Evolutionary conservation across 495 filamentous ascomycete species (phyloP), one percentile per base, ranked within the genome.

Genomic region (Endocarpon pusillum): DNA sequence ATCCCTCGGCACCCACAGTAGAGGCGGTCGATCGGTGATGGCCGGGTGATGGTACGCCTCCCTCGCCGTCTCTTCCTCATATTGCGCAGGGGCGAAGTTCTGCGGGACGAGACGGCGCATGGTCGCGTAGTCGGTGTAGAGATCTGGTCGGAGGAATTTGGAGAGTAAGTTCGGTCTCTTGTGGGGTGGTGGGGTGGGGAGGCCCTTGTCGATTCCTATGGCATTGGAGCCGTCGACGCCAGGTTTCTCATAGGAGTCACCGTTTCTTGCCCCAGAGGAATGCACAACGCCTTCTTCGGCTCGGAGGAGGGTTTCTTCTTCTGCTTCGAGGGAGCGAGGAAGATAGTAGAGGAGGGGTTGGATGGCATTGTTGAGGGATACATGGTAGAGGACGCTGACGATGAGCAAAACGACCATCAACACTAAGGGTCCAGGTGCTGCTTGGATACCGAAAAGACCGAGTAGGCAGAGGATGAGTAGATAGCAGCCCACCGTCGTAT

Each of bases 401-500:
- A 89, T 44, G 15, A 93, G 64, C 58, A 86, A 76, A 39, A 81
- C 56, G 40, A 89, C 64, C 75, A 89, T 86, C 39, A 94, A 64
- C 34, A 91, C 57, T 36, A 92, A 44, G 3, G 89, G 89, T 1
- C 86, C 89, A 12, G 73, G 42, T 16, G 57, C 66, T 5, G 59
- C 57, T 7, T 64, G 72, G 32, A 85, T 75, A 39, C 64, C 84
- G 43, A 96, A 89, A 11, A 97, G 69, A 42, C 85, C 89, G 36
- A 97, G 82, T 59, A 97, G 62, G 55, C 83, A 93, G 38, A 87
- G 45, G 39, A 86, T 73, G 21, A 73, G 67, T 11, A 97, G 58
- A 54, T 97, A 97, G 36, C 89, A 66, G 42, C 89, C 89, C 1
- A 79, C 75, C 26, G 86, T 78, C 40, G 91, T 71, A 42, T 97